Conservation (phyloP, 2,329 filamentous ascomycete genomes). For the Ploettnerulaceae sp. region DNA sequence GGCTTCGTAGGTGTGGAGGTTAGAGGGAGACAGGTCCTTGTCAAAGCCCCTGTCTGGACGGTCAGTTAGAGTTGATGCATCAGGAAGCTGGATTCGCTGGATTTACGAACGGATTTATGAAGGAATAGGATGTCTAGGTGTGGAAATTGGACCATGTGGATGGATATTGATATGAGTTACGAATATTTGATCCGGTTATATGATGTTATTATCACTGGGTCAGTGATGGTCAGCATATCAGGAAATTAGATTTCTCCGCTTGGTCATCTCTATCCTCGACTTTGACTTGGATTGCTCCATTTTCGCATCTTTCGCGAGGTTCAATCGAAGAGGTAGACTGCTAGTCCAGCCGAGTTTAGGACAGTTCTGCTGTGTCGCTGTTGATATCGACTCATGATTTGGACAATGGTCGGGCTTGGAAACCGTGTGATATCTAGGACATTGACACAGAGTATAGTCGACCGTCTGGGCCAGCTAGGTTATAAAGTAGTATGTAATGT, state of each 20-base stretch:
- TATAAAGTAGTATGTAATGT: no score
- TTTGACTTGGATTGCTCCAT: no score
- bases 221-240: slow-evolving; percentile 1
- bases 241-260: not conserved
- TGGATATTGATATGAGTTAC: not conserved
- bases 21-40: slow-evolving; percentile 66
- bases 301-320: no score
- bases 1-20: slow-evolving; percentile 68
- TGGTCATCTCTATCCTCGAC: not conserved
- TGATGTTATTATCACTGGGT: not conserved
- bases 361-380: no score
- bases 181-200: not conserved
- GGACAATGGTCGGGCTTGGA: no score
- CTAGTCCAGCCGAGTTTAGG: no score
- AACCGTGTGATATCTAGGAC: no score
- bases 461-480: no score
- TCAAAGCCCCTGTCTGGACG: slow-evolving; percentile 71
- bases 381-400: no score
- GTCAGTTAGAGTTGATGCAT: slow-evolving; percentile 32
- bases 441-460: no score
- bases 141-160: not conserved
- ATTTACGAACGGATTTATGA: slow-evolving; percentile 4
- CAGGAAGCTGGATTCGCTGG: not conserved
- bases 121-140: not conserved
- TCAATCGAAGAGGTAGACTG: no score